These are phyloP conservation scores for Cyamopsis tetragonoloba DNA, from an alignment of 306 rosid genomes.

Conservation along the genomic window DNA sequence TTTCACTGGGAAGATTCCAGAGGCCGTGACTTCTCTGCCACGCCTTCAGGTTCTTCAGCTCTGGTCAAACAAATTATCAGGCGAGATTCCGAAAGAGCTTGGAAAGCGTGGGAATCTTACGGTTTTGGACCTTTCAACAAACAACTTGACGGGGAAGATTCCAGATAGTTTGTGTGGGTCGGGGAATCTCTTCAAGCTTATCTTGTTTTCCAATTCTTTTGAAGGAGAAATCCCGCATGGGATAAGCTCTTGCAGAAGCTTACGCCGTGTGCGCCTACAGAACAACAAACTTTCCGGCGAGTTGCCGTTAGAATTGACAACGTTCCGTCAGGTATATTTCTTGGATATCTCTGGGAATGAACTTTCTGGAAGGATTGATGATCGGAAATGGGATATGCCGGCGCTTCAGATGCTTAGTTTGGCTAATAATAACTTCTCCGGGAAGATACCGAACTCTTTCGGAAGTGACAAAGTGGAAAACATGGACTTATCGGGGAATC, in stretches of 20 bases:
- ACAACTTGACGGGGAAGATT: slow-evolving; percentile 60
- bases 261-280: slow-evolving; percentile 74
- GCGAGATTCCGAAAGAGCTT: slow-evolving; percentile 65
- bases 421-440: slow-evolving; percentile 56
- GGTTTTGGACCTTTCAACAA: slow-evolving; percentile 78
- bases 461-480: slow-evolving; percentile 55
- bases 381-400: slow-evolving; percentile 57
- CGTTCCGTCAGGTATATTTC: slow-evolving; percentile 56
- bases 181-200: slow-evolving; percentile 70
- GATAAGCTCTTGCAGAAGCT: slow-evolving; percentile 57
- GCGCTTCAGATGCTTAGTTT: slow-evolving; percentile 79
- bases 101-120: slow-evolving; percentile 73
- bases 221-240: slow-evolving; percentile 51
- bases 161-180: slow-evolving; percentile 60
- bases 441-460: slow-evolving; percentile 54
- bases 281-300: slow-evolving; percentile 70
- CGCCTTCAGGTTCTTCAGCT: slow-evolving; percentile 84
- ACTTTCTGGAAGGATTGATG: slow-evolving; percentile 58
- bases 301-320: slow-evolving; percentile 34
- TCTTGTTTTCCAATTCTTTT: slow-evolving; percentile 75
- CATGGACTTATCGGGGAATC: slow-evolving; percentile 61
- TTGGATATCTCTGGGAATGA: slow-evolving; percentile 73
- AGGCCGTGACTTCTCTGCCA: slow-evolving; percentile 49
- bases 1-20: slow-evolving; percentile 63
- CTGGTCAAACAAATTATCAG: slow-evolving; percentile 80